These are phyloP conservation scores for Oxyria digyna DNA, from an alignment of 148 eudicot genomes.

Conservation along the genomic window DNA sequence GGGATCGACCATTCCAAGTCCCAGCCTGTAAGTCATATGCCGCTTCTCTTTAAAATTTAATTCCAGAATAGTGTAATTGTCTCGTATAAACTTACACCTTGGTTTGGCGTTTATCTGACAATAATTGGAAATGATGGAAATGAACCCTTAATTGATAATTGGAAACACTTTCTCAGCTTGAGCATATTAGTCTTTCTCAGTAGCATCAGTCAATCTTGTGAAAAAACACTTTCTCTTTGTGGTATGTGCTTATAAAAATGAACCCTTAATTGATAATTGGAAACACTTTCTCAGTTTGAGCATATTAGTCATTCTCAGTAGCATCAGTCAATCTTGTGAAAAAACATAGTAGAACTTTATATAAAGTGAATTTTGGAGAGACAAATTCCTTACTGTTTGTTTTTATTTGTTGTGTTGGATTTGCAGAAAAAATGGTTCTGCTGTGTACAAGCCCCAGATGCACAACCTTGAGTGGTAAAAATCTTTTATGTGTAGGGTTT, in stretches of 20 bases:
- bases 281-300: not conserved
- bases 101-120: not conserved
- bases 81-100: not conserved
- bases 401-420: not conserved
- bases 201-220: not conserved
- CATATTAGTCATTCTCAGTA: not conserved
- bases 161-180: not conserved
- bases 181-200: not conserved
- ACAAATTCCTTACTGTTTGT: not conserved
- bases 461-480: conserved; percentile 34
- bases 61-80: not conserved
- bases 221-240: not conserved
- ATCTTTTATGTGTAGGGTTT: conserved; percentile 15
- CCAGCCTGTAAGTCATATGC: conserved; percentile 41
- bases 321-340: not conserved
- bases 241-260: not conserved
- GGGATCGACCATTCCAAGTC: conserved; percentile 39
- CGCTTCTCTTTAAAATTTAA: not conserved
- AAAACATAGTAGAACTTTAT: not conserved
- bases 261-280: not conserved
- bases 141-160: not conserved
- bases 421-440: conserved; percentile 82
- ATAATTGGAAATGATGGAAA: too few species aligned
- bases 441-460: conserved; percentile 55
- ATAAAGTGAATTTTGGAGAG: not conserved